These are phyloP conservation scores for Malus hybrid DNA, from an alignment of 331 rosid genomes.

Conservation along the genomic window DNA sequence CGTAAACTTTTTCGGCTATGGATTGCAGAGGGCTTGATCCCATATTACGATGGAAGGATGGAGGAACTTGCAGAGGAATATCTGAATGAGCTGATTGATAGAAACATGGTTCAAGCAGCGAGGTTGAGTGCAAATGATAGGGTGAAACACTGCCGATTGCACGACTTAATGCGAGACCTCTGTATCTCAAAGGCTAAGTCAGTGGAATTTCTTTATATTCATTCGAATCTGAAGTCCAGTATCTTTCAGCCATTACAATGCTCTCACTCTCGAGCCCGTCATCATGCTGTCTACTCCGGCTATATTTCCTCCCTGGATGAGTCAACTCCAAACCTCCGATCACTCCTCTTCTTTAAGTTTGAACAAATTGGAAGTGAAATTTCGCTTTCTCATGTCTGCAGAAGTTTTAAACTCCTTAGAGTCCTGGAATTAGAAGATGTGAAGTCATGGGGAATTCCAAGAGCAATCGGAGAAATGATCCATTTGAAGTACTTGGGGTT, in stretches of 20 bases:
- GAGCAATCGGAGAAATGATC: neutral
- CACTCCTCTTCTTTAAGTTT: neutral
- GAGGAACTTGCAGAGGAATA: conserved; percentile 10
- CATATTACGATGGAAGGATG: conserved; percentile 3
- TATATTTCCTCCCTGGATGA: neutral
- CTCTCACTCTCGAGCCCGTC: neutral
- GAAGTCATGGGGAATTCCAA: neutral
- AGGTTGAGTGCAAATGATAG: conserved; percentile 9
- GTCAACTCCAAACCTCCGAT: neutral
- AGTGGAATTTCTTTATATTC: neutral
- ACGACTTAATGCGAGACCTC: conserved; percentile 4
- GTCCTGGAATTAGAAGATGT: neutral
- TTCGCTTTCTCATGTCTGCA: neutral
- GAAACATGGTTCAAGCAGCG: conserved; percentile 12
- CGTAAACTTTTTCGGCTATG: conserved; percentile 3
- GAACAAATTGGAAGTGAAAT: neutral
- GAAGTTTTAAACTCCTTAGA: neutral
- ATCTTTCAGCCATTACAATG: neutral
- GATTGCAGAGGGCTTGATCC: conserved; percentile 8
- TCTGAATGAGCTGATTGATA: conserved; percentile 11
- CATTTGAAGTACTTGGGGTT: conserved; percentile 5
- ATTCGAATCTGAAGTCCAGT: neutral
- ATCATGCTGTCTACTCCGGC: neutral
- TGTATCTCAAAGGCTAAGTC: neutral
- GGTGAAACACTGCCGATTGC: neutral